Base-by-base conservation (phyloP, 345 rosid species). In the Limnanthes douglasii region DNA sequence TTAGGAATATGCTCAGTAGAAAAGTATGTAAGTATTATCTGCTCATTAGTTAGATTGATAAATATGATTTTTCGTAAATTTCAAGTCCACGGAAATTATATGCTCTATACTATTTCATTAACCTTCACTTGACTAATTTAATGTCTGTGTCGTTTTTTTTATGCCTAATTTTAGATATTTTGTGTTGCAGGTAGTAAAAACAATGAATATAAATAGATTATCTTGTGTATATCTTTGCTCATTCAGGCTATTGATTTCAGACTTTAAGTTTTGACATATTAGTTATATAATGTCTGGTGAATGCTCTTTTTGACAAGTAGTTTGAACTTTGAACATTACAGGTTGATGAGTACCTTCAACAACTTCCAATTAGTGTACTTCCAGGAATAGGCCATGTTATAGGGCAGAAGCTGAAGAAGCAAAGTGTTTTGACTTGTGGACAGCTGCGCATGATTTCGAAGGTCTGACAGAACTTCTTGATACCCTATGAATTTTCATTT, bases 321-420 rank as follows among this genome's bases (percentile, higher is more conserved):
- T 48, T 19, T 56, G 36, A n/a, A n/a, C n/a, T n/a, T n/a, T n/a
- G n/a, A 18, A 30, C 33, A 8, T 44, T 37, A 39, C 48, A 86
- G 96, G 94, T 83, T 46, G 83, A 73, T 37, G 75, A 72, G 48
- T 73, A 62, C 59, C 56, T 88, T 39, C 42, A 48, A 52, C 64
- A 69, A 55, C 93, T 82, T 56, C 76, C 90, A 29, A 61, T 78
- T 25, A 63, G 73, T 41, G 66, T 63, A 39, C 94, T 88, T 50
- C 95, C 95, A 5, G 97, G 95, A 44, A 79, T 88, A 57, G 97
- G 97, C 31, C 39, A 63, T 64, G 86, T 68, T 51, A 59, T 88
- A 34, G 83, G 70, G 64, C 78, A 73, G 50, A 83, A 75, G 68
- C 61, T 88, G 67, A 78, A 61, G 70, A 70, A 46, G 39, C 68